Evolutionary conservation across 805 yeast genomes (phyloP), one percentile per base, ranked within the genome.

Genomic region (Ogataea degrootiae): DNA sequence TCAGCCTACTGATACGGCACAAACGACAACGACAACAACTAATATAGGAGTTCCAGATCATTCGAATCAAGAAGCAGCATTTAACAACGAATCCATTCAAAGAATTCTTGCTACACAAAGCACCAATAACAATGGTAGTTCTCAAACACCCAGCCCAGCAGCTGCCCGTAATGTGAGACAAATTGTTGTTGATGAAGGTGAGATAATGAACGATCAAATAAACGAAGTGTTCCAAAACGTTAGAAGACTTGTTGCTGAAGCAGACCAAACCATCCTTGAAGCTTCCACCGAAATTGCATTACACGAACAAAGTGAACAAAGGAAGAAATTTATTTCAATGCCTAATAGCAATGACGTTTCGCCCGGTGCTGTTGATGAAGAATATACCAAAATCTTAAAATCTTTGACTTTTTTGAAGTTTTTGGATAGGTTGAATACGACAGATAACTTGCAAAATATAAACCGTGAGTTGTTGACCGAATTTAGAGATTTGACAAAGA

Each of bases 381-480:
- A 60, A 46, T 55, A 58, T 41, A 41, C 58, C 2, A 60, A 59
- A 41, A 35, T 66, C 3, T 39, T 58, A 15, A 54, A 58, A 44
- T 58, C 60, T 23, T 54, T 66, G 19, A 52, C 59, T 21, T 60
- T 61, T 41, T 51, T 62, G 29, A 59, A 57, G 45, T 61, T 58
- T 54, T 53, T 62, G 44, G 63, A 57, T 50, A 55, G 54, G 43
- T 39, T 56, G 49, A 59, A 61, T 57, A 57, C 59, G 9, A 37
- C 59, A 5, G 48, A 58, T 8, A 64, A 63, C 38, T 34, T 51
- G 2, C 47, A 53, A 12, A 54, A 42, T 29, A 52, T 59, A 15
- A 55, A 55, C 46, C 48, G 44, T 4, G 63, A 58, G 37, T 50
- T 62, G 37, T 31, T 53, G 26, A 45, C 55, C 15, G 47, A 56